These are phyloP conservation scores for Ophiostoma sp. DNA, from an alignment of 2,329 filamentous ascomycete genomes.

Conservation along the genomic window DNA sequence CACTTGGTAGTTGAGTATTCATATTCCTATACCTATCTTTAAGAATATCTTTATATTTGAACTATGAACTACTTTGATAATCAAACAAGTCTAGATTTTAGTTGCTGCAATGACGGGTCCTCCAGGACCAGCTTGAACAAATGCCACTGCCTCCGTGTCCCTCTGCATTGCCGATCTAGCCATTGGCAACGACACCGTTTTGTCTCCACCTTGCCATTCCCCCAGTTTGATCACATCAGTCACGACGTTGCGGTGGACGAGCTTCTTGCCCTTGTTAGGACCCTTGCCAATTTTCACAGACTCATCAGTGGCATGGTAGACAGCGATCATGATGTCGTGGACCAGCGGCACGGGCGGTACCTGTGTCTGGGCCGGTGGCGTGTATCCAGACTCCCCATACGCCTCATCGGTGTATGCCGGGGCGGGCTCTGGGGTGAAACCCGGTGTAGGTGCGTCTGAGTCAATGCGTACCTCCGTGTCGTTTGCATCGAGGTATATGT, in stretches of 20 bases:
- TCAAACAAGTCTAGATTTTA: background rate
- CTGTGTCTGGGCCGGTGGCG: background rate
- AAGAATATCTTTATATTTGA: too few relatives aligned
- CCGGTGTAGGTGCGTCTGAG: constrained; percentile 21
- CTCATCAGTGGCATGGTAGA: background rate
- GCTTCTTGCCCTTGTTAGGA: constrained; percentile 35
- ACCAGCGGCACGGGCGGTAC: background rate
- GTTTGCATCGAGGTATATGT: constrained; percentile 30
- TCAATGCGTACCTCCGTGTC: constrained; percentile 29
- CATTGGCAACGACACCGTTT: constrained; percentile 29
- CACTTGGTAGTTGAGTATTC: too few relatives aligned
- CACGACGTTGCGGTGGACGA: constrained; percentile 34
- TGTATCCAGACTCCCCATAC: background rate
- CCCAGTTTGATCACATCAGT: constrained; percentile 34
- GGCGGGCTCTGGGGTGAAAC: background rate
- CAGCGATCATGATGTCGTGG: background rate
- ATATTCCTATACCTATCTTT: too few relatives aligned
- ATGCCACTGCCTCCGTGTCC: background rate
- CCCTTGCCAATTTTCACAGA: constrained; percentile 33
- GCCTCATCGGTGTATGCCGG: background rate
- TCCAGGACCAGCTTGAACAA: background rate
- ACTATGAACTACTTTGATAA: too few relatives aligned
- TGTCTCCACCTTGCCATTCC: constrained; percentile 34
- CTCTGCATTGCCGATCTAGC: constrained; percentile 19
- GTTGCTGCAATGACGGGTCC: background rate